Percentiles rank a stretch among this genome's conserved stretches.
phyloP scores from a whole-genome alignment of 768 basidiomycete species.

The Russula vinacea region DNA sequence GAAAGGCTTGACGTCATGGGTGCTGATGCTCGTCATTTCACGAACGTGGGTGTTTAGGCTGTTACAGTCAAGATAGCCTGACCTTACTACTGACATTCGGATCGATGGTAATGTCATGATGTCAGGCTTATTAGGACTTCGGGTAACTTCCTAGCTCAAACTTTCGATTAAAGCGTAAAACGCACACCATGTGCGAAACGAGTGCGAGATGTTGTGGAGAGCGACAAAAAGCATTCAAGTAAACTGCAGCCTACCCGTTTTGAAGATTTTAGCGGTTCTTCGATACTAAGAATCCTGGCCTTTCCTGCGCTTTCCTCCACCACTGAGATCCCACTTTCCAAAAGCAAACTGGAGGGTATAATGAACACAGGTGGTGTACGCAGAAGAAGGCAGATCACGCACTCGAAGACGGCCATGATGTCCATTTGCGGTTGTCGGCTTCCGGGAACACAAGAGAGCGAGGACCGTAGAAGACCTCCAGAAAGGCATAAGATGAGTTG shows the following conservation, averaged over 20 bases:
- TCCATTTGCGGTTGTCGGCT: slow-evolving; percentile 97
- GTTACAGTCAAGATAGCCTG: not conserved
- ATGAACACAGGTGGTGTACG: slow-evolving; percentile 32
- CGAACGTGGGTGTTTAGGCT: not conserved
- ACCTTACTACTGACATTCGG: not conserved
- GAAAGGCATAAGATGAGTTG: slow-evolving; percentile 18
- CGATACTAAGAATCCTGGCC: not conserved
- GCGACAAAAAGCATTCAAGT: not conserved
- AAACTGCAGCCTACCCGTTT: not conserved
- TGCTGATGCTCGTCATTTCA: not conserved
- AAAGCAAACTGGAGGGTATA: slow-evolving; percentile 35
- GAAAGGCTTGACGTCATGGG: not conserved
- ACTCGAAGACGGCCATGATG: slow-evolving; percentile 90
- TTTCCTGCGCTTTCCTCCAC: slow-evolving; percentile 9
- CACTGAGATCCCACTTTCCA: slow-evolving; percentile 35
- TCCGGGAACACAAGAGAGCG: slow-evolving; percentile 91
- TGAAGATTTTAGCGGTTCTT: not conserved
- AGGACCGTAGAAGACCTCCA: slow-evolving; percentile 86
- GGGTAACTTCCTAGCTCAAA: not conserved
- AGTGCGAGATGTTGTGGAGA: no score
- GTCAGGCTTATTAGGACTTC: not conserved
- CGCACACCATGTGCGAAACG: not conserved
- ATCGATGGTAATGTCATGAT: not conserved
- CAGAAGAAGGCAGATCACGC: slow-evolving; percentile 32
- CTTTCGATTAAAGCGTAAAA: not conserved